A percentile compares a stretch with the other conserved stretches of the same genome.
Conservation (phyloP, 768 basidiomycete genomes). For the Clitopilus hobsonii region DNA sequence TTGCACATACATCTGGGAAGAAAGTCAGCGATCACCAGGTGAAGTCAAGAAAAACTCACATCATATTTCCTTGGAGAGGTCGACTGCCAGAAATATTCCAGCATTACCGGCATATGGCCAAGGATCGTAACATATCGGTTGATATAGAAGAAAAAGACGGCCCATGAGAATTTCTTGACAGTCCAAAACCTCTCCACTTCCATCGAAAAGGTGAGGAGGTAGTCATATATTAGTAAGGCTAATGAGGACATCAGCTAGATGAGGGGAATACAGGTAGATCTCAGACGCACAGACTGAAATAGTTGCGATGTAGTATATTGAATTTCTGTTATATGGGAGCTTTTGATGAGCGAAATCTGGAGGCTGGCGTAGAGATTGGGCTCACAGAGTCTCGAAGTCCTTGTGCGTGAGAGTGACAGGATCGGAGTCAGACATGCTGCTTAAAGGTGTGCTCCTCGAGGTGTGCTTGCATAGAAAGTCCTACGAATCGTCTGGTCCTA, state of each 20-base stretch:
- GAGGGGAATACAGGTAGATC: too few species aligned
- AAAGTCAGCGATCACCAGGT: too few species aligned
- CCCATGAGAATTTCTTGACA: conserved; percentile 15
- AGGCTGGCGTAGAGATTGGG: not conserved
- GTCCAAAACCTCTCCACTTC: conserved; percentile 36
- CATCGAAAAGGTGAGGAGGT: conserved; percentile 28
- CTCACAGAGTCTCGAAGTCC: not conserved
- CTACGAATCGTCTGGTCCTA: too few species aligned
- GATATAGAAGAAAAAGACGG: conserved; percentile 22
- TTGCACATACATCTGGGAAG: too few species aligned
- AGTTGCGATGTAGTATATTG: not conserved
- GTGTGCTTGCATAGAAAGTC: too few species aligned
- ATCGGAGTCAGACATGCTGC: too few species aligned
- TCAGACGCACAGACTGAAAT: not conserved
- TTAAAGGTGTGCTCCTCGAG: too few species aligned
- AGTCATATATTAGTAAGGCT: conserved; percentile 31
- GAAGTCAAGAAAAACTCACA: not conserved
- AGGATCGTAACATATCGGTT: conserved; percentile 30
- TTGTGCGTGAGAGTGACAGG: not conserved
- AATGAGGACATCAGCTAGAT: too few species aligned
- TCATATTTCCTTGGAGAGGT: conserved; percentile 7
- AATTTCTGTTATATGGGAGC: not conserved
- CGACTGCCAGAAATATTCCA: conserved; percentile 19
- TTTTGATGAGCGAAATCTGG: not conserved
- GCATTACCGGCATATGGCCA: conserved; percentile 23